Conservation (phyloP, 225 moss, liverwort and hornwort genomes). For the Polytrichum commune region DNA sequence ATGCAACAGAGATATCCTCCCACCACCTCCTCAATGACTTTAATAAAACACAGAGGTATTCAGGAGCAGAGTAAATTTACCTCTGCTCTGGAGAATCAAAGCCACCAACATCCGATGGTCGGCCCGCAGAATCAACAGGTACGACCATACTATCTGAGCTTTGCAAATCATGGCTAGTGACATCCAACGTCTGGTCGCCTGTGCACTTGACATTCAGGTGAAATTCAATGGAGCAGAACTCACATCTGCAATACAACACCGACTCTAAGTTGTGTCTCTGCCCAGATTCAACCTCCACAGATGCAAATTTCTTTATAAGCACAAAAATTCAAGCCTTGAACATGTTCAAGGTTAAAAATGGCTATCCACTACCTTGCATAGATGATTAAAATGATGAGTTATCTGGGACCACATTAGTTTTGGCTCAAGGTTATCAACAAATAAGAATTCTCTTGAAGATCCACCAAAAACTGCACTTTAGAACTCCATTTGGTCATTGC, state of each 20-base stretch:
- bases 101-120: slow-evolving; percentile 53
- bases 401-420: no score
- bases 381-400: no score
- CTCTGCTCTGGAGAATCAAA: slow-evolving; percentile 72
- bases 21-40: background rate
- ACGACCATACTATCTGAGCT: slow-evolving; percentile 69
- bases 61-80: slow-evolving; percentile 21
- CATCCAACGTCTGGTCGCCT: slow-evolving; percentile 84
- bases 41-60: background rate
- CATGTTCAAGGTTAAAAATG: no score
- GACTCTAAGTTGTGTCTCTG: no score
- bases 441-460: no score
- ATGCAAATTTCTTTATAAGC: no score
- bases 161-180: slow-evolving; percentile 86
- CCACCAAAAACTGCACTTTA: no score
- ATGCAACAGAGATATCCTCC: slow-evolving; percentile 2
- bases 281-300: no score
- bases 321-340: no score
- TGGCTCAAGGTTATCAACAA: no score
- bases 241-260: slow-evolving; percentile 57
- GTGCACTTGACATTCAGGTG: slow-evolving; percentile 89
- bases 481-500: no score
- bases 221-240: slow-evolving; percentile 89
- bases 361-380: no score
- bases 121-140: slow-evolving; percentile 66